Conservation (phyloP, 192 early-diverging fungal species). For the Gamsiella multidivaricata region DNA sequence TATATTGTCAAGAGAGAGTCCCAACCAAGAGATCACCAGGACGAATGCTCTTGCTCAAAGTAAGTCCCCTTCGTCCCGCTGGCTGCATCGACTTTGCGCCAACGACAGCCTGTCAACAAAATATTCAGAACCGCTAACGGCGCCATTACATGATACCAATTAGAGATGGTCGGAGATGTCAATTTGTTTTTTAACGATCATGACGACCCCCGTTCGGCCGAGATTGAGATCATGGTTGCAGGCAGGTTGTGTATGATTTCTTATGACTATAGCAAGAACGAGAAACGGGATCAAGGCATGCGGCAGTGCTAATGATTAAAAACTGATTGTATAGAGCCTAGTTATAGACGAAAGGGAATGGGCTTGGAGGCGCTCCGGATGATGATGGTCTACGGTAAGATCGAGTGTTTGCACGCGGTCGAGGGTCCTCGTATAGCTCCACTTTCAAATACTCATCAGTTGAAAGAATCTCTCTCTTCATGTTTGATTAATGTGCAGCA, state of each 20-base stretch:
- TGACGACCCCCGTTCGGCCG: conserved; percentile 76
- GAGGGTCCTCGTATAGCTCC: no score
- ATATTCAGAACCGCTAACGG: no score
- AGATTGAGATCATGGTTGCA: conserved; percentile 97
- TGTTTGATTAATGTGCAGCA: conserved; percentile 31
- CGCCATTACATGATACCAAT: no score
- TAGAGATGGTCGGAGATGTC: conserved; percentile 93
- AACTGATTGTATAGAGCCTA: conserved; percentile 23
- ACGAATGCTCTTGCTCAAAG: conserved; percentile 36
- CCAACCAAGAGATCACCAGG: conserved; percentile 19
- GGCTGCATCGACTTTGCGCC: no score
- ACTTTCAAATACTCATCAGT: no score
- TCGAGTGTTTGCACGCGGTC: background rate
- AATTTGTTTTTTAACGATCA: conserved; percentile 93
- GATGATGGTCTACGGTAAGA: conserved; percentile 75
- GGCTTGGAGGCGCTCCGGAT: conserved; percentile 67
- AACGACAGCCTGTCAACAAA: no score
- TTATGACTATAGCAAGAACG: no score
- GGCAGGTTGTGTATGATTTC: conserved; percentile 56
- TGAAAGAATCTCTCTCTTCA: conserved; percentile 4
- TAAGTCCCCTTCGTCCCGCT: conserved; percentile 15
- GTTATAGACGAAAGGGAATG: conserved; percentile 60
- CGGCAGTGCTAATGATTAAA: background rate
- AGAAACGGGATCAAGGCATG: no score
- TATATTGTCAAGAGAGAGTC: conserved; percentile 53